Evolutionary conservation across 345 rosid species (phyloP), one percentile per base, ranked within the genome.

Genomic region (Boechera divaricarpa): DNA sequence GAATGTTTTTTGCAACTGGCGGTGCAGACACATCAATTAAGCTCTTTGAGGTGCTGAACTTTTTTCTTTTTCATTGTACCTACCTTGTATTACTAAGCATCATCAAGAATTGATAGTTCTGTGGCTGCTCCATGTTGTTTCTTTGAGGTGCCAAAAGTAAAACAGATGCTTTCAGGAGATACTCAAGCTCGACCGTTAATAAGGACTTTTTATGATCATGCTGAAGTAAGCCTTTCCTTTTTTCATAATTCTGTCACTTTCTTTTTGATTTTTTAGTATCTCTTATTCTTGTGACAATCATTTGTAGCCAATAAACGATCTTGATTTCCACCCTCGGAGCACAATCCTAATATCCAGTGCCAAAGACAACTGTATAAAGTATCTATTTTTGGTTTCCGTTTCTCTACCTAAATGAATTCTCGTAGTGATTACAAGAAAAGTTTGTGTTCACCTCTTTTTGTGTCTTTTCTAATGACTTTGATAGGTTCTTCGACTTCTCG

Each of bases 1-100:
- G 98, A 47, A 86, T 89, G 70, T 90, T 85, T 82, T 88, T 87
- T 63, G 96, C 96, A 26, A 90, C 94, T 32, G 98, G 94, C 33
- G 91, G 98, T 83, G 91, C 94, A 21, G 96, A 92, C 84, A 87
- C 82, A 28, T 90, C 96, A 8, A 87, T 92, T 73, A 92, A 92
- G 86, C 96, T 92, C 66, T 90, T 89, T 80, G 98, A 92, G 90
- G 96, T 90, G 33, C 47, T 57, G 9, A 47, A 45, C 16, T 10
- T 76, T 73, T n/a, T 60, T 41, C 15, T 26, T 48, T 29, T 57
- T 52, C 47, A 13, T 51, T 52, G 42, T 26, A 15, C 24, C 16
- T 15, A 57, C 53, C 21, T 71, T 52, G 47, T 31, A 26, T 11
- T 5, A 6, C 3, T 11, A 32, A 45, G 53, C 18, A 63, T 55